Evolutionary conservation across 2,329 filamentous ascomycete genomes (phyloP), one percentile per base, ranked within the genome.

Genomic region (Cercospora berteroae): DNA sequence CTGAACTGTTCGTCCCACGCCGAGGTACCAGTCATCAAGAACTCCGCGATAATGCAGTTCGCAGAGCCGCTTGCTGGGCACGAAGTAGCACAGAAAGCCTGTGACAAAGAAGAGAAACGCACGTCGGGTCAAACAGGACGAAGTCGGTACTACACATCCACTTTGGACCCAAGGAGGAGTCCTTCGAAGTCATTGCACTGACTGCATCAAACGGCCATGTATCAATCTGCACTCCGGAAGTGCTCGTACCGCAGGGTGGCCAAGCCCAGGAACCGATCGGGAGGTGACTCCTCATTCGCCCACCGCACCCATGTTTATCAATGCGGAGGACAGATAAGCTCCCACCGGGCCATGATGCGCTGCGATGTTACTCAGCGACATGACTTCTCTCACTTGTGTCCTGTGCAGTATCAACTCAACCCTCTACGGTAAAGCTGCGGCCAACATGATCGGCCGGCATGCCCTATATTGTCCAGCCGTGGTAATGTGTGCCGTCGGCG

Each of bases 371-470:
- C 55, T 58, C 55, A 36, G 55, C 36, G 55, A 58, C 55, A 33
- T 58, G 55, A 58, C 55, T 58, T 58, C 27, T 57, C 55, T 57
- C 55, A 10, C 55, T 6, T 57, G 55, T 57, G 16, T 7, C 29
- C 18, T 33, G 55, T 18, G 10, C 55, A 20, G 27, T 36, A 58
- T 58, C 55, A 12, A 25, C 5, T 55, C n/a, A 31, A 23, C 31
- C 12, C 55, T 58, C n/a, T 29, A 9, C 29, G 55, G 55, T 29
- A 36, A 20, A 58, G 55, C 55, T 58, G 31, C 55, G 55, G 55
- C 55, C 29, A 58, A 58, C n/a, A 33, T 58, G 55, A 58, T 36
- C 55, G 55, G 16, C 55, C 55, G 55, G 55, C 29, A 58, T 36
- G 55, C 18, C 55, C 55, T 58, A 31, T 58, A 58, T 58, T 20